Conservation (phyloP, 176 grass and related monocot species). For the Pharus latifolius region DNA sequence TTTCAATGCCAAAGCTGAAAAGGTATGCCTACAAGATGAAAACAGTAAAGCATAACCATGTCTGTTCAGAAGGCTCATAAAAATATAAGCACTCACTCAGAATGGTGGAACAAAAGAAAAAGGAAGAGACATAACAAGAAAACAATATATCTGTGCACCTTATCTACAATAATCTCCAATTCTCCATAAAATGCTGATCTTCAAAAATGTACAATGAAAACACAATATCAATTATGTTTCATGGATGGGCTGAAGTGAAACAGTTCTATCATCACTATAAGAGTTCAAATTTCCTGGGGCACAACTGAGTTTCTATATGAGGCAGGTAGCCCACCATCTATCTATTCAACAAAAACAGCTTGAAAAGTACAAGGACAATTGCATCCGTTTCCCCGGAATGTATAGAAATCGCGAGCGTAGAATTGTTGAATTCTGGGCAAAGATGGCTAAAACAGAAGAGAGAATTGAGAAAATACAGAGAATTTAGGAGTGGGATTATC, state of each 20-base stretch:
- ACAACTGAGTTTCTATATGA: too few relatives aligned
- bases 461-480: too few relatives aligned
- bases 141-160: neutral
- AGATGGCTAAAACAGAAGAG: too few relatives aligned
- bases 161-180: neutral
- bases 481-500: too few relatives aligned
- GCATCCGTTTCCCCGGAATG: too few relatives aligned
- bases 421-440: too few relatives aligned
- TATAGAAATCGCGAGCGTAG: too few relatives aligned
- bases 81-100: conserved; percentile 14
- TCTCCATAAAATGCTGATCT: neutral
- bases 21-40: conserved; percentile 51
- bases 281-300: too few relatives aligned
- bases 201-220: neutral
- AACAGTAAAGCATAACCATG: conserved; percentile 10
- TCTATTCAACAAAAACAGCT: too few relatives aligned
- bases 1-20: conserved; percentile 35
- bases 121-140: neutral
- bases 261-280: neutral
- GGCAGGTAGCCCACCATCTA: too few relatives aligned
- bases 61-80: conserved; percentile 18
- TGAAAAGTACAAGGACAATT: too few relatives aligned
- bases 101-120: neutral
- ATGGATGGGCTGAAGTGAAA: neutral
- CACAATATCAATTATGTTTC: neutral